Percentiles rank a stretch among this genome's conserved stretches.
Conservation (phyloP, 441 rosid species). For the Corymbia calophylla region DNA sequence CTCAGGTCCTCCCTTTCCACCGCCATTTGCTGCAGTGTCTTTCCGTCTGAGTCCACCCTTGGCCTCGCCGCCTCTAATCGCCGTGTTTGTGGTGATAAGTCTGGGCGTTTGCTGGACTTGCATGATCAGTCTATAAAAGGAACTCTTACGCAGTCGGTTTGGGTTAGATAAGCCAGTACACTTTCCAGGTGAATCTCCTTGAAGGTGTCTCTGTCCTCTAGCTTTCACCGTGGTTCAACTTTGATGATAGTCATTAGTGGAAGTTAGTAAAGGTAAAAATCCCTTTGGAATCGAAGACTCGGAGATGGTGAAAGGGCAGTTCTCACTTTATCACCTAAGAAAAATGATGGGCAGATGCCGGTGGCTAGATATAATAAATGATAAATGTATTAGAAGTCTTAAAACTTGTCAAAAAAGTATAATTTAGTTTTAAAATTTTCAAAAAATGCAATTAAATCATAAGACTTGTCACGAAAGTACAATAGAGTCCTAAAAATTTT, state of each 20-base stretch:
- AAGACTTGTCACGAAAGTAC: too few species aligned
- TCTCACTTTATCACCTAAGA: neutral
- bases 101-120: neutral
- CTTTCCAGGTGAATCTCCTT: neutral
- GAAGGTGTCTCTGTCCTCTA: neutral
- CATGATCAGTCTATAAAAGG: neutral
- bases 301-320: neutral
- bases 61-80: neutral
- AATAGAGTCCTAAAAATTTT: too few species aligned
- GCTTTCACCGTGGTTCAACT: neutral
- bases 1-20: slow-evolving; percentile 14
- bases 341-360: neutral
- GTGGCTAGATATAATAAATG: neutral
- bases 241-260: neutral
- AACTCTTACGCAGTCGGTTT: neutral
- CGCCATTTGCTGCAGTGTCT: slow-evolving; percentile 23
- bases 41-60: slow-evolving; percentile 2
- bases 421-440: too few species aligned
- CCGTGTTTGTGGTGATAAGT: neutral
- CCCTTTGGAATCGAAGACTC: neutral
- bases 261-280: too few species aligned
- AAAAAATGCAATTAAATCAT: too few species aligned
- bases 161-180: neutral
- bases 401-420: too few species aligned
- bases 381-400: too few species aligned